phyloP scores from a whole-genome alignment of 106 monocot species.

The Phalaenopsis equestris region DNA sequence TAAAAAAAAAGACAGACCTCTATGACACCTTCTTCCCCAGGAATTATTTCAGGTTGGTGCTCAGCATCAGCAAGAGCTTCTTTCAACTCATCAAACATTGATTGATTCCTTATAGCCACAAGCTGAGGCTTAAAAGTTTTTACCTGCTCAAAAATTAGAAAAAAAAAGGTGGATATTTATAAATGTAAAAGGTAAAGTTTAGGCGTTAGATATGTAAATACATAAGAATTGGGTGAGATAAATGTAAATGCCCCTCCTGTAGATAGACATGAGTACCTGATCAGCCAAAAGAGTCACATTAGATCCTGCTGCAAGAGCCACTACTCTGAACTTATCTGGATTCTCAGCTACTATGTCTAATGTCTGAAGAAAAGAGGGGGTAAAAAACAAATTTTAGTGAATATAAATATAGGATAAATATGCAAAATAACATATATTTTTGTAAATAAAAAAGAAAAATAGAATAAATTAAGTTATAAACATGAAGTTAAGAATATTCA shows the following conservation, averaged over 20 bases:
- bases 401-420: no score
- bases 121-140: conserved; percentile 84
- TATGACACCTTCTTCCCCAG: conserved; percentile 83
- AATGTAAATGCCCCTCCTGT: background rate
- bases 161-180: background rate
- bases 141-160: conserved; percentile 36
- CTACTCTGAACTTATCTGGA: conserved; percentile 85
- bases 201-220: background rate
- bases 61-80: conserved; percentile 83
- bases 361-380: conserved; percentile 33
- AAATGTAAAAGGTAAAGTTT: background rate
- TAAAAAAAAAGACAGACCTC: conserved; percentile 36
- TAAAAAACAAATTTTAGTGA: no score
- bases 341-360: conserved; percentile 90
- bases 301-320: conserved; percentile 93
- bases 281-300: conserved; percentile 94
- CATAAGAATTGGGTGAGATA: no score
- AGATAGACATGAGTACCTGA: conserved; percentile 37
- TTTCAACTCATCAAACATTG: conserved; percentile 67
- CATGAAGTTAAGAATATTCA: no score
- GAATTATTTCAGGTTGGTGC: conserved; percentile 83
- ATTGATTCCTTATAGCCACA: conserved; percentile 78
- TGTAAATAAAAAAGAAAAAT: no score
- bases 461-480: no score
- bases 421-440: no score